These are phyloP conservation scores for Suhomyces coccinellae DNA, from an alignment of 1,139 yeast species.

Conservation along the genomic window DNA sequence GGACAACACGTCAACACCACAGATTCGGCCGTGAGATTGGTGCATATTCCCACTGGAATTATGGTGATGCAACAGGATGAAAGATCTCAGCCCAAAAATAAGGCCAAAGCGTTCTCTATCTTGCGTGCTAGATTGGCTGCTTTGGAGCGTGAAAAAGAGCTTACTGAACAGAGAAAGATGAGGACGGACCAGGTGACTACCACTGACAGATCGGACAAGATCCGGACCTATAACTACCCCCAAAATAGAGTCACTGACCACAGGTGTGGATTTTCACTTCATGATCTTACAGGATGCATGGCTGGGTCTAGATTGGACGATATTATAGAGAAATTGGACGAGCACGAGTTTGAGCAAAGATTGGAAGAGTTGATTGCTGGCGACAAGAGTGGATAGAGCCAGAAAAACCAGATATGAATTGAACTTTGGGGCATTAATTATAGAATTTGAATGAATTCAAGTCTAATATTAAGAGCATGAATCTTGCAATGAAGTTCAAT, in stretches of 20 bases:
- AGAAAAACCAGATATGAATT: not conserved
- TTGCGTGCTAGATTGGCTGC: slow-evolving; percentile 85
- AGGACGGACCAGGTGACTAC: slow-evolving; percentile 84
- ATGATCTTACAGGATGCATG: slow-evolving; percentile 81
- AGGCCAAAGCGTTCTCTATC: slow-evolving; percentile 89
- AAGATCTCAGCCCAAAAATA: slow-evolving; percentile 90
- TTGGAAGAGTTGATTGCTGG: slow-evolving; percentile 20
- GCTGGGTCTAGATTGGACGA: slow-evolving; percentile 69
- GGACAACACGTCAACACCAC: slow-evolving; percentile 99
- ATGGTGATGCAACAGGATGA: slow-evolving; percentile 92
- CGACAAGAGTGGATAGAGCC: slow-evolving; percentile 3
- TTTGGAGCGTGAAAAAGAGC: slow-evolving; percentile 64
- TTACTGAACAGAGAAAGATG: slow-evolving; percentile 62
- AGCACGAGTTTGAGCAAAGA: slow-evolving; percentile 24
- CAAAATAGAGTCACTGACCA: slow-evolving; percentile 95
- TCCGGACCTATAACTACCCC: slow-evolving; percentile 88
- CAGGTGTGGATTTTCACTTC: slow-evolving; percentile 75
- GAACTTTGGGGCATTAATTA: not conserved
- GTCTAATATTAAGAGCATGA: too few relatives aligned
- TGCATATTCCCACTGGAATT: slow-evolving; percentile 90
- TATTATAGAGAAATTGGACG: slow-evolving; percentile 24
- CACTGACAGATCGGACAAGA: slow-evolving; percentile 89
- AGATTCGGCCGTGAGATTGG: slow-evolving; percentile 92
- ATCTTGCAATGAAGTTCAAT: too few relatives aligned
- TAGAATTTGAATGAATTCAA: too few relatives aligned